Evolutionary conservation across 2,329 filamentous ascomycete genomes (phyloP).

Genomic region (Botrytis galanthina): DNA sequence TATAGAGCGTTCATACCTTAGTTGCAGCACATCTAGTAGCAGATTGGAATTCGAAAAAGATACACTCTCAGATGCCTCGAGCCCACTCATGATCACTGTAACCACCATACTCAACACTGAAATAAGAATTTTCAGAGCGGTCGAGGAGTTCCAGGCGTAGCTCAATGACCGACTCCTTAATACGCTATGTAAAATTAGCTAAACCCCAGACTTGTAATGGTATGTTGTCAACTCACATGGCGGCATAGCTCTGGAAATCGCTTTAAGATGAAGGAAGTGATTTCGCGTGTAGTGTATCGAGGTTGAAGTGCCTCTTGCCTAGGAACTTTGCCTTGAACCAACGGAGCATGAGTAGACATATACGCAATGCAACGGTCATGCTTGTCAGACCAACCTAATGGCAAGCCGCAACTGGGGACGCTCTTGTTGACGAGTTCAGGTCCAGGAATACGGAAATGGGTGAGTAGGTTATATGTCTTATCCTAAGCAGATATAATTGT

Average conservation of each 20-base stretch:
- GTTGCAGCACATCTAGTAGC: not conserved
- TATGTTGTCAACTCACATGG: not conserved
- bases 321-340: conserved; percentile 17
- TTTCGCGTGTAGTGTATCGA: conserved; percentile 7
- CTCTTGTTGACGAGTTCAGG: conserved; percentile 20
- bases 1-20: not conserved
- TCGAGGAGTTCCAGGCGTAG: conserved; percentile 17
- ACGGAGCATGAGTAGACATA: conserved; percentile 19
- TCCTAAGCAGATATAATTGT: not conserved
- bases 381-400: conserved; percentile 16
- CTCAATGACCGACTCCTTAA: conserved; percentile 11
- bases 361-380: conserved; percentile 22
- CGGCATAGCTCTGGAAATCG: conserved; percentile 16
- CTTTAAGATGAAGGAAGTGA: conserved; percentile 1
- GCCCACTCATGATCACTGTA: conserved; percentile 19
- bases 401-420: conserved; percentile 18
- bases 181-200: conserved; percentile 11
- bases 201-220: not conserved
- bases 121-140: conserved; percentile 17
- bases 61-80: conserved; percentile 3
- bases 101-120: conserved; percentile 19
- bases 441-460: conserved; percentile 11
- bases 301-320: conserved; percentile 5
- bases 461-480: conserved; percentile 12
- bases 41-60: not conserved